A percentile compares a stretch with the other conserved stretches of the same genome.
These are phyloP conservation scores for Asclepias syriaca DNA, from an alignment of 257 asterid genomes.

Conservation along the genomic window DNA sequence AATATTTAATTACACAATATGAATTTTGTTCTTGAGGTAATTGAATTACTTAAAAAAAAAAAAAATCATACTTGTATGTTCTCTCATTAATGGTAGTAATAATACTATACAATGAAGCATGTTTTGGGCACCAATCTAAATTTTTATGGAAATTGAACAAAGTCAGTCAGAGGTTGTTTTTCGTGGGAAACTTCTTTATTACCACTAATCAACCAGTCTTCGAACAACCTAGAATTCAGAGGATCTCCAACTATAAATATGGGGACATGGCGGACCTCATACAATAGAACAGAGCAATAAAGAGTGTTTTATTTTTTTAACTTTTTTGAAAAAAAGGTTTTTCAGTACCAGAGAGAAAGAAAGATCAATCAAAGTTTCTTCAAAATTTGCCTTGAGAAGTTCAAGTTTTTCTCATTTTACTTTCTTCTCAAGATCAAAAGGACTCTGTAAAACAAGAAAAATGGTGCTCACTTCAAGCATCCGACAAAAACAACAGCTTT, in stretches of 20 bases:
- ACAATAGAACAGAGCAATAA: neutral
- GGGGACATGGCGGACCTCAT: neutral
- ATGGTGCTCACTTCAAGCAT: slow-evolving; percentile 18
- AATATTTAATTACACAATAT: no score
- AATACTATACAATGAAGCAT: neutral
- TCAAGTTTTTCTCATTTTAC: neutral
- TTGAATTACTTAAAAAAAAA: no score
- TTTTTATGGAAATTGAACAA: neutral
- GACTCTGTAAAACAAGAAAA: neutral
- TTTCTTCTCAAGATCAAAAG: neutral
- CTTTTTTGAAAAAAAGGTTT: neutral
- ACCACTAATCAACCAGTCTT: neutral
- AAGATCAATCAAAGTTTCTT: neutral
- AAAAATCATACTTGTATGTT: no score
- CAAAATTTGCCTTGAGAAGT: neutral
- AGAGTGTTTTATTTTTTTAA: neutral
- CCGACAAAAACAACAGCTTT: slow-evolving; percentile 11
- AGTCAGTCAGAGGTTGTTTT: neutral
- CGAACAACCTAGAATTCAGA: neutral
- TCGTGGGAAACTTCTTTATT: neutral
- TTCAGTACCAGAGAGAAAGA: neutral
- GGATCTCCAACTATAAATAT: neutral
- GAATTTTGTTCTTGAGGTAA: no score
- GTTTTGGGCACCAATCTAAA: neutral
- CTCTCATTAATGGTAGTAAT: no score